Percentiles rank a stretch among this genome's conserved stretches.
These are phyloP conservation scores for Neocatenulostroma microsporum DNA, from an alignment of 2,329 filamentous ascomycete genomes.

Conservation along the genomic window DNA sequence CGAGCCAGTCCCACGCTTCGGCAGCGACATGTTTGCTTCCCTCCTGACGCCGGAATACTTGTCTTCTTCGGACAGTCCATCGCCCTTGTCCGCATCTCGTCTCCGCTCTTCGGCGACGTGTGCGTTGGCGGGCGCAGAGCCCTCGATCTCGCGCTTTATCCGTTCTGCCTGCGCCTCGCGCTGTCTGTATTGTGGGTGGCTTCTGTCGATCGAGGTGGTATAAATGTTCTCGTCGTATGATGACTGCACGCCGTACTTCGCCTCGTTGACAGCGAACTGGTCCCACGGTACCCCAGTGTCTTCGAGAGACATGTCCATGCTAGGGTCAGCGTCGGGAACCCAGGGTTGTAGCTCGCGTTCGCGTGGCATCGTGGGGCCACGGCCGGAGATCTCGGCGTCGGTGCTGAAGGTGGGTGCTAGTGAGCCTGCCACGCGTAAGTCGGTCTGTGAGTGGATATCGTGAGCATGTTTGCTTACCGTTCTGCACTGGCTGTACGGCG, in stretches of 20 bases:
- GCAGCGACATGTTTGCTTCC: constrained; percentile 50
- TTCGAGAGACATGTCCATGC: constrained; percentile 59
- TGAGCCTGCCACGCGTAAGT: constrained; percentile 42
- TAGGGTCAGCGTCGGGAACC: constrained; percentile 56
- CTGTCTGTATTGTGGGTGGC: constrained; percentile 71
- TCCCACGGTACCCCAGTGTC: constrained; percentile 58
- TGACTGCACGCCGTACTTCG: constrained; percentile 76
- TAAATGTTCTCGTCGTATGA: constrained; percentile 94
- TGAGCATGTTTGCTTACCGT: constrained; percentile 42
- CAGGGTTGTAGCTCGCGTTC: constrained; percentile 76
- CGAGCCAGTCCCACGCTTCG: constrained; percentile 55
- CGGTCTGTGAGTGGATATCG: background rate
- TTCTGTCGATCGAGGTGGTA: constrained; percentile 82
- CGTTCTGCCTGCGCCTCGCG: constrained; percentile 70
- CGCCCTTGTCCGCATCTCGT: constrained; percentile 57
- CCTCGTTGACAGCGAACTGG: constrained; percentile 86
- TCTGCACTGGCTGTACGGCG: constrained; percentile 45
- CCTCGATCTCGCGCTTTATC: constrained; percentile 84
- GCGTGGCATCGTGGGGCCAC: constrained; percentile 48
- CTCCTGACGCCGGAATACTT: constrained; percentile 95
- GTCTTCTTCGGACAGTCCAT: constrained; percentile 77
- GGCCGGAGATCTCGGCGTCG: constrained; percentile 78
- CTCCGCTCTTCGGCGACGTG: constrained; percentile 83
- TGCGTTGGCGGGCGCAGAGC: constrained; percentile 61
- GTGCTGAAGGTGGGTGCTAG: constrained; percentile 64